These are phyloP conservation scores for Aspergillus bertholletiae DNA, from an alignment of 495 filamentous ascomycete species.

Conservation along the genomic window DNA sequence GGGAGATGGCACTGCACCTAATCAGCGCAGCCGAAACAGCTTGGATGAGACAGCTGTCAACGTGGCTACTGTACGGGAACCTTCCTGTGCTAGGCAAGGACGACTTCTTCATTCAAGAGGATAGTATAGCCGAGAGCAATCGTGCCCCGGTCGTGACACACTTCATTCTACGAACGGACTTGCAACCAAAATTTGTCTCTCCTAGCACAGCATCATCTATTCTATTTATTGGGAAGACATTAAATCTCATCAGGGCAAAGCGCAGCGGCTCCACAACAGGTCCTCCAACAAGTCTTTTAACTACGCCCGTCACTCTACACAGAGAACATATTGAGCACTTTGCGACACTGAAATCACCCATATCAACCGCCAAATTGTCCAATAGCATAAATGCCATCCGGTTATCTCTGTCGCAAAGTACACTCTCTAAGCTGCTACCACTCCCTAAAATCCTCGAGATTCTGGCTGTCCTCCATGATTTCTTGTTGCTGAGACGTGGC, in stretches of 20 bases:
- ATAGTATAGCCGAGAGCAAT: constrained; percentile 32
- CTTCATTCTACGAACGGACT: constrained; percentile 49
- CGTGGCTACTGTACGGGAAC: constrained; percentile 86
- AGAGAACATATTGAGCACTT: constrained; percentile 70
- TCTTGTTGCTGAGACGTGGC: constrained; percentile 81
- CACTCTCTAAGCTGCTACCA: constrained; percentile 75
- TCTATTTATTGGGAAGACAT: constrained; percentile 83
- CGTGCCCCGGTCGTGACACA: constrained; percentile 26
- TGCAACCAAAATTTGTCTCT: constrained; percentile 78
- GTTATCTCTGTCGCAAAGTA: constrained; percentile 74
- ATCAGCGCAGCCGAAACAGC: constrained; percentile 77
- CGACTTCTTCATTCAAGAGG: constrained; percentile 77
- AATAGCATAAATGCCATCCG: constrained; percentile 71
- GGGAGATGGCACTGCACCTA: constrained; percentile 65
- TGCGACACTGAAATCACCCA: constrained; percentile 66
- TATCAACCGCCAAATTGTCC: constrained; percentile 66
- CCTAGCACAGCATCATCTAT: constrained; percentile 73
- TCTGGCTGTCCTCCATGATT: constrained; percentile 74
- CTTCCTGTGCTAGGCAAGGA: constrained; percentile 65
- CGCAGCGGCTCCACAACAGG: constrained; percentile 32
- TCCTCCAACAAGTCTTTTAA: constrained; percentile 34
- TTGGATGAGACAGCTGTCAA: constrained; percentile 85
- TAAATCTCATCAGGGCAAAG: constrained; percentile 71
- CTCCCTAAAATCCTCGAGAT: constrained; percentile 70
- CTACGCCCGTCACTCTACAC: constrained; percentile 61